Evolutionary conservation across 129 eudicot species (phyloP).

Genomic region (Flaveria trinervia): DNA sequence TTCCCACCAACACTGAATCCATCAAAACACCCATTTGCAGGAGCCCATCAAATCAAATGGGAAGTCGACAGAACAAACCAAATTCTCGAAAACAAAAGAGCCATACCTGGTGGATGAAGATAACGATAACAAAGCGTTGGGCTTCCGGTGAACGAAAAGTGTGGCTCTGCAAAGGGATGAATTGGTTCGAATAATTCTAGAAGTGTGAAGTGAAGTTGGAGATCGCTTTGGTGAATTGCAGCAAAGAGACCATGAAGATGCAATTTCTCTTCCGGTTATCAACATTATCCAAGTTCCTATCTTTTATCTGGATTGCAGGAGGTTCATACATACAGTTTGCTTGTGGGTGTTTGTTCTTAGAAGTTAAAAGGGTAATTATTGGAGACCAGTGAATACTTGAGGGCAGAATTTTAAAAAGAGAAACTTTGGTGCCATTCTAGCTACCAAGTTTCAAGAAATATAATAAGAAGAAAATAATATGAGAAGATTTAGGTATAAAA

Average conservation of each 20-base stretch:
- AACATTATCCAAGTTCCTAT: constrained; percentile 38
- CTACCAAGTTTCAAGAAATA: too few relatives aligned
- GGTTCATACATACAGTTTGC: not conserved
- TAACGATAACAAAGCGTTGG: constrained; percentile 28
- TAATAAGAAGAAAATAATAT: too few relatives aligned
- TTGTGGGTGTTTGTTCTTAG: not conserved
- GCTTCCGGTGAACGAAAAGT: constrained; percentile 34
- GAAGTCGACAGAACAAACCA: too few relatives aligned
- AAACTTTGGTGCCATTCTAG: not conserved
- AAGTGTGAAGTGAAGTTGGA: constrained; percentile 17
- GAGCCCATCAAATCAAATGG: too few relatives aligned
- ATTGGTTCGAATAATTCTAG: constrained; percentile 19
- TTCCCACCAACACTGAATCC: too few relatives aligned
- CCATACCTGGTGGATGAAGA: constrained; percentile 31
- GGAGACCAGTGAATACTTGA: not conserved
- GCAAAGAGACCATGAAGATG: constrained; percentile 37
- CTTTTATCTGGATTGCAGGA: too few relatives aligned
- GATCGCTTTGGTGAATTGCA: constrained; percentile 25
- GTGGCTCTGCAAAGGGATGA: constrained; percentile 43
- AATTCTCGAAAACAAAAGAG: too few relatives aligned
- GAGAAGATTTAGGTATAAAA: too few relatives aligned
- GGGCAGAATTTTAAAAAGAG: not conserved
- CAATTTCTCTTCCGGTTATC: constrained; percentile 36
- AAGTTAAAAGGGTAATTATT: not conserved
- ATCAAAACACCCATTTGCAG: too few relatives aligned